Percentiles rank a stretch among this genome's conserved stretches.
These are phyloP conservation scores for Trichoderma polysporum DNA, from an alignment of 2,329 filamentous ascomycete genomes.

Conservation along the genomic window DNA sequence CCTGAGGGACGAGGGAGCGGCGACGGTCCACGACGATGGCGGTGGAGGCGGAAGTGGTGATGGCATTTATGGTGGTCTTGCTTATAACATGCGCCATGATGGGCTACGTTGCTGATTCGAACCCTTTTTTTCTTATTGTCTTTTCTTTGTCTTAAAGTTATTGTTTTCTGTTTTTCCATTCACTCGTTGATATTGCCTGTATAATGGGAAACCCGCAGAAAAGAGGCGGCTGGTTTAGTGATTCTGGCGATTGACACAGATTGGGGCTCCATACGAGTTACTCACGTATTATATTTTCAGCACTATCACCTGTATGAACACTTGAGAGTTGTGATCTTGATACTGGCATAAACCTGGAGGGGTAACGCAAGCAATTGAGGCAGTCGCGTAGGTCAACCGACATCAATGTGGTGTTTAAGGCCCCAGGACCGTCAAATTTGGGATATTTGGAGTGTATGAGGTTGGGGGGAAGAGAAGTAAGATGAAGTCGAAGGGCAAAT, in stretches of 20 bases:
- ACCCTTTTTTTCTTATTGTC: not conserved
- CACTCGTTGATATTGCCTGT: constrained; percentile 19
- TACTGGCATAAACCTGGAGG: constrained; percentile 57
- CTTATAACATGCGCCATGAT: constrained; percentile 21
- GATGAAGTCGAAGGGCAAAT: not conserved
- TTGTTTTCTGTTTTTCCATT: not conserved
- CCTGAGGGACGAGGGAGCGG: constrained; percentile 52
- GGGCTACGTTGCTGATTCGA: not conserved
- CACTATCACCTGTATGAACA: constrained; percentile 58
- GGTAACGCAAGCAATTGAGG: constrained; percentile 57
- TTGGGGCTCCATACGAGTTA: constrained; percentile 17
- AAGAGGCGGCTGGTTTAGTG: not conserved
- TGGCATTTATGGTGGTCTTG: constrained; percentile 22
- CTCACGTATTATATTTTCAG: constrained; percentile 52
- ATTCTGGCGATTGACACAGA: constrained; percentile 5
- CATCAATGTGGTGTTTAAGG: constrained; percentile 52
- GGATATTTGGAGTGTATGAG: not conserved
- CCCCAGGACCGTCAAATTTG: constrained; percentile 5
- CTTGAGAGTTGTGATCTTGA: constrained; percentile 55
- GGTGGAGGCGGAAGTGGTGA: constrained; percentile 4
- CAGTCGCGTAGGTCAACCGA: constrained; percentile 58
- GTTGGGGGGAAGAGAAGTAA: not conserved
- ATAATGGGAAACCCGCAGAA: not conserved
- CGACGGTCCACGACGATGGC: constrained; percentile 4
- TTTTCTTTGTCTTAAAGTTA: not conserved